A percentile compares a stretch with the other conserved stretches of the same genome.
These are phyloP conservation scores for Russula lepida DNA, from an alignment of 768 basidiomycete genomes.

Conservation along the genomic window DNA sequence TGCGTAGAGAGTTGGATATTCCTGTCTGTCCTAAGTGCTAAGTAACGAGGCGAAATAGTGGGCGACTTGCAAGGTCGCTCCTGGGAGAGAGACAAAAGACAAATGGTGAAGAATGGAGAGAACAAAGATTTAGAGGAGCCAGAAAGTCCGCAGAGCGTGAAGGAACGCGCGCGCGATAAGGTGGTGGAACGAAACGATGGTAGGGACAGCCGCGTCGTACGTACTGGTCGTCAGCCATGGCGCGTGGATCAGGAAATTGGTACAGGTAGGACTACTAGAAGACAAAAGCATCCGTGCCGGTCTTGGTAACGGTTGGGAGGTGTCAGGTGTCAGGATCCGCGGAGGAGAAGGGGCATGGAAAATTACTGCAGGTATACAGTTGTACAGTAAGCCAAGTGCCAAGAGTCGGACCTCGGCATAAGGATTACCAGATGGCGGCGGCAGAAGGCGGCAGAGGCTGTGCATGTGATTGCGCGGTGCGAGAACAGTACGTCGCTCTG, in stretches of 20 bases:
- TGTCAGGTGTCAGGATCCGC: too few species aligned
- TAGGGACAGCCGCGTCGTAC: slow-evolving; percentile 13
- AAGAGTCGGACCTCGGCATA: background rate
- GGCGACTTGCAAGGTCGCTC: slow-evolving; percentile 50
- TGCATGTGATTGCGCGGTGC: too few species aligned
- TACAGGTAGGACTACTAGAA: slow-evolving; percentile 40
- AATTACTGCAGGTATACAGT: slow-evolving; percentile 31
- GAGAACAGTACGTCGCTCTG: too few species aligned
- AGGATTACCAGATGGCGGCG: background rate
- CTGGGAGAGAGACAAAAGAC: background rate
- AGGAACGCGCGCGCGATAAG: slow-evolving; percentile 42
- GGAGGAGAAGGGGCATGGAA: slow-evolving; percentile 29
- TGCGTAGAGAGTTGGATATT: slow-evolving; percentile 27
- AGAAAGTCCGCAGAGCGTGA: slow-evolving; percentile 6
- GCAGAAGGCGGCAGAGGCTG: too few species aligned
- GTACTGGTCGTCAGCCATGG: slow-evolving; percentile 62
- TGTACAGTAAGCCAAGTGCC: background rate
- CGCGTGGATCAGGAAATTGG: slow-evolving; percentile 48
- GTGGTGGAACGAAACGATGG: slow-evolving; percentile 55
- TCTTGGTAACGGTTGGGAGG: slow-evolving; percentile 26
- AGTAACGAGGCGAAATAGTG: slow-evolving; percentile 33
- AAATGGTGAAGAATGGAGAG: background rate
- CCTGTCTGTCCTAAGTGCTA: background rate
- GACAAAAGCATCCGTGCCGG: slow-evolving; percentile 33
- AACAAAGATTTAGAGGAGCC: slow-evolving; percentile 18